Percentiles rank a stretch among this genome's conserved stretches.
Evolutionary conservation across 768 basidiomycete species (phyloP).

Genomic region (Trametes cubensis): DNA sequence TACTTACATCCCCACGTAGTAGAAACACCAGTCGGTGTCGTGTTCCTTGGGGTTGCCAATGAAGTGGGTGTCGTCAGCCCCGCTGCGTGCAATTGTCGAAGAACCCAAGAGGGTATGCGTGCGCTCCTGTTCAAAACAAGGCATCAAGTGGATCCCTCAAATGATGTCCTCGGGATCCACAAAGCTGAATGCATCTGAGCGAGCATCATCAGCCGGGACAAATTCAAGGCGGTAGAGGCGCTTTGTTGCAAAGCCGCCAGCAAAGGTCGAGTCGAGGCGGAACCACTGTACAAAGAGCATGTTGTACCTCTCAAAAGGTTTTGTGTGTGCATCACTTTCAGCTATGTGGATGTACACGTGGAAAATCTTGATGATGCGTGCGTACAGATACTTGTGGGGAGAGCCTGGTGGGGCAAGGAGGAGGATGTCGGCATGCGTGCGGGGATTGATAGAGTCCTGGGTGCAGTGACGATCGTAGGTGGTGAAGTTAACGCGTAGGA

Average conservation of each 20-base stretch:
- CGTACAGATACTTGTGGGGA: conserved; percentile 34
- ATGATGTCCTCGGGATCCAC: conserved; percentile 46
- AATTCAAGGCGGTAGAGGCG: conserved; percentile 40
- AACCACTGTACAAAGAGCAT: conserved; percentile 47
- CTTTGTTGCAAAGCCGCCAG: conserved; percentile 30
- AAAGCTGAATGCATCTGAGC: conserved; percentile 47
- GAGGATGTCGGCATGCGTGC: conserved; percentile 39
- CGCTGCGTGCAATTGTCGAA: neutral
- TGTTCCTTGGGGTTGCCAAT: neutral
- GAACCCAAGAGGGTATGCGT: conserved; percentile 11
- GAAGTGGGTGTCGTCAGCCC: no score
- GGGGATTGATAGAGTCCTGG: conserved; percentile 46
- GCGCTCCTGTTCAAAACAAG: conserved; percentile 36
- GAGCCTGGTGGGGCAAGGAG: conserved; percentile 9
- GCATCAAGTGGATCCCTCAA: conserved; percentile 45
- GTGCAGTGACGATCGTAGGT: conserved; percentile 43
- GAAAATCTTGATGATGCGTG: conserved; percentile 31
- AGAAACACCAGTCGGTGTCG: conserved; percentile 26
- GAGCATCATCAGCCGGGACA: conserved; percentile 27
- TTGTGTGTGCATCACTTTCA: conserved; percentile 19
- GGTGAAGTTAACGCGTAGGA: conserved; percentile 39
- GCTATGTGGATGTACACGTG: conserved; percentile 29
- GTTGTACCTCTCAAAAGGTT: conserved; percentile 23
- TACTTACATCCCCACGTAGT: conserved; percentile 34
- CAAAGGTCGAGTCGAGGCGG: conserved; percentile 31